A percentile compares a stretch with the other conserved stretches of the same genome.
Evolutionary conservation across 1,139 yeast species (phyloP).

Genomic region (Lodderomyces orthopsilosis): DNA sequence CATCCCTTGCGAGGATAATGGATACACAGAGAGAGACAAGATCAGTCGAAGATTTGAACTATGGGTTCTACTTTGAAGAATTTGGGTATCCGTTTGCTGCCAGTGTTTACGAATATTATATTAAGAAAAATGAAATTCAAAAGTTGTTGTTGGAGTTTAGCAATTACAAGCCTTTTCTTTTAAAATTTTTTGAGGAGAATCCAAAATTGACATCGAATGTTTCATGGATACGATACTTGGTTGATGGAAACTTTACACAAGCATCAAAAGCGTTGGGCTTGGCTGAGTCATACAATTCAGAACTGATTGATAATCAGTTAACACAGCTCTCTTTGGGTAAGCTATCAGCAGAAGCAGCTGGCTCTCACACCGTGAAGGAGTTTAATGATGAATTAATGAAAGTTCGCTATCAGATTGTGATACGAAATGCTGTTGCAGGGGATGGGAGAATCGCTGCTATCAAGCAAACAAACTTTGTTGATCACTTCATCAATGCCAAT

Average conservation of each 20-base stretch:
- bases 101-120: slow-evolving; percentile 59
- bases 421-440: slow-evolving; percentile 5
- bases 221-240: slow-evolving; percentile 72
- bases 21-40: slow-evolving; percentile 45
- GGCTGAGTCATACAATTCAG: slow-evolving; percentile 31
- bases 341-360: slow-evolving; percentile 41
- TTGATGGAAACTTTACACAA: slow-evolving; percentile 44
- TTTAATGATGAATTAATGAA: slow-evolving; percentile 13
- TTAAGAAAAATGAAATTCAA: slow-evolving; percentile 52
- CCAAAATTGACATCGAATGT: slow-evolving; percentile 52
- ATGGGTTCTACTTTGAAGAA: slow-evolving; percentile 54
- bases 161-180: slow-evolving; percentile 48
- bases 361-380: slow-evolving; percentile 7
- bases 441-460: slow-evolving; percentile 25
- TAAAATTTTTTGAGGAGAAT: slow-evolving; percentile 49
- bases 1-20: slow-evolving; percentile 62
- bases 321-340: slow-evolving; percentile 72
- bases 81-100: slow-evolving; percentile 72
- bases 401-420: slow-evolving; percentile 11
- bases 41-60: slow-evolving; percentile 20
- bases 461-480: slow-evolving; percentile 47
- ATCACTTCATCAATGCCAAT: slow-evolving; percentile 28
- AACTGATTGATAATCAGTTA: slow-evolving; percentile 47
- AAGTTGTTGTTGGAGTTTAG: slow-evolving; percentile 58
- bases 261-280: slow-evolving; percentile 53